Evolutionary conservation across 495 filamentous ascomycete genomes (phyloP).

Genomic region (Hypoxylon fuscum): DNA sequence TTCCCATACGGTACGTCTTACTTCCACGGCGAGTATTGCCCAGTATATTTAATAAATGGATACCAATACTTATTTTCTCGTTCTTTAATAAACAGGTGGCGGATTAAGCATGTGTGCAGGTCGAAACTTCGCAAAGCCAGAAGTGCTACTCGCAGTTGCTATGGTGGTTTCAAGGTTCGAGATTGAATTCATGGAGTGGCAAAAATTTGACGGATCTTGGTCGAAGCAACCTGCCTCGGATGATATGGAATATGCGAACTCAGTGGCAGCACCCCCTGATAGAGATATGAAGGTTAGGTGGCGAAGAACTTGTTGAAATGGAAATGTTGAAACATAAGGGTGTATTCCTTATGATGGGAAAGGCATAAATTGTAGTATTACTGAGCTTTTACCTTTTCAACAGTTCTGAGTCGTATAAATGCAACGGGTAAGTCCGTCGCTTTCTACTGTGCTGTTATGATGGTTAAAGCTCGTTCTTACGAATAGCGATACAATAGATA

Average conservation of each 20-base stretch:
- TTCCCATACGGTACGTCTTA: conserved; percentile 18
- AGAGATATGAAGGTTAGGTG: conserved; percentile 42
- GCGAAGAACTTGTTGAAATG: conserved; percentile 1
- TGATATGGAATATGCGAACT: conserved; percentile 23
- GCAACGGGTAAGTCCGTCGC: too few species aligned
- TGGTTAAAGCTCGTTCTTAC: too few species aligned
- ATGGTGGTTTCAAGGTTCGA: conserved; percentile 62
- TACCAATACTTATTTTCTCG: background rate
- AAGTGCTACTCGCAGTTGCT: conserved; percentile 57
- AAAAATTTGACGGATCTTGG: conserved; percentile 25
- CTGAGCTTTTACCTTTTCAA: too few species aligned
- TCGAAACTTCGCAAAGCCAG: conserved; percentile 54
- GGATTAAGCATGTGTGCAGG: conserved; percentile 55
- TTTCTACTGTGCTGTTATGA: too few species aligned
- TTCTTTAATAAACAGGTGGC: conserved; percentile 32
- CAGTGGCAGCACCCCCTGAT: conserved; percentile 35
- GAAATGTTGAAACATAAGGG: too few species aligned
- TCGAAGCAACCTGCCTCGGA: conserved; percentile 31
- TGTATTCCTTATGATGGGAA: too few species aligned
- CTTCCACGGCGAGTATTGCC: too few species aligned
- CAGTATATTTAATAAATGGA: background rate
- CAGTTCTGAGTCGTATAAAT: too few species aligned
- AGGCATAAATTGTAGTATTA: too few species aligned
- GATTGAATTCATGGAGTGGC: conserved; percentile 51
- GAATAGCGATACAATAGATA: too few species aligned